Base-by-base conservation (phyloP, 139 green algal genomes). In the Choricystis sp. region DNA sequence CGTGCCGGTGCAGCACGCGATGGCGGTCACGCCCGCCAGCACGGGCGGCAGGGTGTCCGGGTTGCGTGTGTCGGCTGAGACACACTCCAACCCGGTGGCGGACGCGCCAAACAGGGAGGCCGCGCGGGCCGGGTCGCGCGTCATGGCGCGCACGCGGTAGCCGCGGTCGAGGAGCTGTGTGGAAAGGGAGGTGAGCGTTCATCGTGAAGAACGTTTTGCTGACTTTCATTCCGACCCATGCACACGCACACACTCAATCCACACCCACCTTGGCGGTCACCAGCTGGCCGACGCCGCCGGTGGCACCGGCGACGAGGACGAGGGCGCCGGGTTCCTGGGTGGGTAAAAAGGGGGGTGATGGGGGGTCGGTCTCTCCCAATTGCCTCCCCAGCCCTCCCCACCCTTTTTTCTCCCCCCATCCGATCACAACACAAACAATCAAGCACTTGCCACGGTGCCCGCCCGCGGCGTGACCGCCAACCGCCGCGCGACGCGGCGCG, bases 261-360 rank as follows among this genome's bases (percentile, higher is more conserved):
- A 92, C 85, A 2, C 94, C 64, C 4, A 96, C 75, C 72, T 92
- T 94, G 1, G 81, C 82, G 25, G 76, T 82, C 2, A 87, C 58
- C 0, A 94, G 70, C 72, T 96, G 88, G 16, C 88, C 88, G 3
- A 96, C 86, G 1, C 88, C 88, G 1, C 88, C 88, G 19, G 84
- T 90, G 0, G 87, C 79, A 4, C 84, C 82, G 26, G 79, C 78
- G 0, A 92, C 84, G 26, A 89, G 70, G 4, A 90, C 79, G 4
- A 64, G 77, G 30, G 63, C 64, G 14, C 81, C 79, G 4, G 79
- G 65, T 21, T 73, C 69, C 76, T 82, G 63, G 59, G 62, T 0
- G 59, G 24, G 57, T 20, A 23, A 5, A 61, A 3, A 25, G n/a
- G 23, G 23, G 29, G 23, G 23, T 29, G 23, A n/a, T 56, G 28